These are phyloP conservation scores for Lathyrus tuberosus DNA, from an alignment of 306 rosid species.

Conservation along the genomic window DNA sequence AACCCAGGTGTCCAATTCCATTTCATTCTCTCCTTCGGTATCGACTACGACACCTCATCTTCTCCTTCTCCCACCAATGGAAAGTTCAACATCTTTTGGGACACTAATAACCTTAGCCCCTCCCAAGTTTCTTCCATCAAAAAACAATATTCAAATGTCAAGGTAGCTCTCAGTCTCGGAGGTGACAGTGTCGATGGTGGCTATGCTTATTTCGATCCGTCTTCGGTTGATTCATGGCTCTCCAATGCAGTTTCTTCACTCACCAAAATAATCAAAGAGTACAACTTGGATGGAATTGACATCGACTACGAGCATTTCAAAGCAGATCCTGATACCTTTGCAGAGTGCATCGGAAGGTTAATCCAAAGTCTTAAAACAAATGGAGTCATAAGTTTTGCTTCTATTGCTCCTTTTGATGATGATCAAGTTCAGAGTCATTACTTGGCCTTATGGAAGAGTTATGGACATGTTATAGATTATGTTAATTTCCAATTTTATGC, in stretches of 20 bases:
- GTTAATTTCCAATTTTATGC: slow-evolving; percentile 90
- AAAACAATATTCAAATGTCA: slow-evolving; percentile 59
- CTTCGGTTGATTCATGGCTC: slow-evolving; percentile 73
- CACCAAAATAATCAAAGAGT: slow-evolving; percentile 60
- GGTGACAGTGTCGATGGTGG: slow-evolving; percentile 53
- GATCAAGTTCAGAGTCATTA: slow-evolving; percentile 69
- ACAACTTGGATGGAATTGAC: slow-evolving; percentile 71
- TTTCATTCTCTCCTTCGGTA: slow-evolving; percentile 80
- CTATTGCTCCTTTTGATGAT: slow-evolving; percentile 76
- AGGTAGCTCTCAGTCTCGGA: slow-evolving; percentile 72
- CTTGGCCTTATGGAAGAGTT: slow-evolving; percentile 68
- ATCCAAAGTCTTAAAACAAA: slow-evolving; percentile 59
- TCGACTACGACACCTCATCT: slow-evolving; percentile 66
- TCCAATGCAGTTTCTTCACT: slow-evolving; percentile 78
- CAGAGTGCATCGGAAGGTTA: slow-evolving; percentile 65
- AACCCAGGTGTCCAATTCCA: slow-evolving; percentile 65
- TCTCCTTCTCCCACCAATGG: slow-evolving; percentile 71
- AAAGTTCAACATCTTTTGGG: slow-evolving; percentile 72
- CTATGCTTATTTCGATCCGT: slow-evolving; percentile 55
- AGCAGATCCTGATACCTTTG: slow-evolving; percentile 59
- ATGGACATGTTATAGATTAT: slow-evolving; percentile 67
- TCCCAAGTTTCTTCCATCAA: slow-evolving; percentile 69
- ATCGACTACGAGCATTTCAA: slow-evolving; percentile 78
- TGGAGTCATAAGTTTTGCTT: slow-evolving; percentile 61
- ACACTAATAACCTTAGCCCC: slow-evolving; percentile 60